These are phyloP conservation scores for Flaveria linearis DNA, from an alignment of 129 eudicot genomes.

Conservation along the genomic window DNA sequence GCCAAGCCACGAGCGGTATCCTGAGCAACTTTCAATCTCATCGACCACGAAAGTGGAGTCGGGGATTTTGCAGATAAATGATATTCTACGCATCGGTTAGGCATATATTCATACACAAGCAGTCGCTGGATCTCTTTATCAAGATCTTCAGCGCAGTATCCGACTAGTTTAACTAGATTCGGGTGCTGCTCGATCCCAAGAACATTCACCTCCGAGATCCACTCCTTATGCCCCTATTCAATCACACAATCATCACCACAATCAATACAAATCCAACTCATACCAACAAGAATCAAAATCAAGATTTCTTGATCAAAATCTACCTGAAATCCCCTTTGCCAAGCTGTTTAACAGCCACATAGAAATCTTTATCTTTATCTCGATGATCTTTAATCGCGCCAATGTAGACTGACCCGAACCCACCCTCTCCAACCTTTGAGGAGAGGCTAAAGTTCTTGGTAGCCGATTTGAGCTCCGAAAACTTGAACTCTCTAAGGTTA, in stretches of 20 bases:
- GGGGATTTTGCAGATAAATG: slow-evolving; percentile 63
- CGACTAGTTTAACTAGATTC: slow-evolving; percentile 76
- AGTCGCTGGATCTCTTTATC: slow-evolving; percentile 92
- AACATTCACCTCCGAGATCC: slow-evolving; percentile 91
- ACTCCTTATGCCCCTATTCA: slow-evolving; percentile 84
- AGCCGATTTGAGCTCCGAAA: slow-evolving; percentile 67
- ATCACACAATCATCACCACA: not conserved
- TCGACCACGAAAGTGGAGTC: slow-evolving; percentile 67
- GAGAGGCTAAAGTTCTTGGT: slow-evolving; percentile 71
- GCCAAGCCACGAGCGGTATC: slow-evolving; percentile 90
- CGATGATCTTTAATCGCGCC: slow-evolving; percentile 58
- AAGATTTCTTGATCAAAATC: slow-evolving; percentile 8
- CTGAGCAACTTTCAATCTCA: slow-evolving; percentile 75
- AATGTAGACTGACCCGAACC: slow-evolving; percentile 80
- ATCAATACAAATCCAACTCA: not conserved
- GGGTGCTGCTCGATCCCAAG: slow-evolving; percentile 83
- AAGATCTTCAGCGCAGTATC: slow-evolving; percentile 91
- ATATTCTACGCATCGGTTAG: slow-evolving; percentile 74
- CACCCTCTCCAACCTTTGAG: slow-evolving; percentile 90
- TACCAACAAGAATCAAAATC: not conserved
- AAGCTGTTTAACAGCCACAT: slow-evolving; percentile 86
- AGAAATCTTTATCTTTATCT: slow-evolving; percentile 46
- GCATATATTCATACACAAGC: slow-evolving; percentile 81
- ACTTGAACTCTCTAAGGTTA: slow-evolving; percentile 67
- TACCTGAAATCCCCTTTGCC: slow-evolving; percentile 92